Conservation (phyloP, 1,284 basidiomycete genomes). For the Pseudomicrostroma phylloplanum region DNA sequence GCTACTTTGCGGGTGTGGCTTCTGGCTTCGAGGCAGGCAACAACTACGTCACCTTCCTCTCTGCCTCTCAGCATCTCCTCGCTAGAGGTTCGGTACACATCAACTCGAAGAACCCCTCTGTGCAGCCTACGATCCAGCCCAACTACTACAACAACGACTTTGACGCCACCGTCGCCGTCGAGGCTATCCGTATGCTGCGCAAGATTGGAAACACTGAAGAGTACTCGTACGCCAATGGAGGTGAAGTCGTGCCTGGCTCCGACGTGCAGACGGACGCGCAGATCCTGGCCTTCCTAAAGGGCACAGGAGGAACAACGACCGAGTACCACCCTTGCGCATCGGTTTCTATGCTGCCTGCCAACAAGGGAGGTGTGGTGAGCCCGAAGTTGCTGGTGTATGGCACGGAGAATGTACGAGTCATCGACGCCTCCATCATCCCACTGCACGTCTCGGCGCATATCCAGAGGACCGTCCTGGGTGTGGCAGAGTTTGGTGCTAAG, state of each 20-base stretch:
- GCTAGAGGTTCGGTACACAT: slow-evolving; percentile 56
- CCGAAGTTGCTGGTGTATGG: slow-evolving; percentile 63
- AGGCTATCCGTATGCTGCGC: slow-evolving; percentile 39
- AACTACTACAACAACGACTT: slow-evolving; percentile 54
- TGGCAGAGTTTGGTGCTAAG: slow-evolving; percentile 51
- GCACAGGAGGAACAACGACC: slow-evolving; percentile 17
- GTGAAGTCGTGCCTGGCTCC: slow-evolving; percentile 33
- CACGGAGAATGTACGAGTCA: slow-evolving; percentile 59
- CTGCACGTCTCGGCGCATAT: slow-evolving; percentile 56
- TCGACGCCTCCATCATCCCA: slow-evolving; percentile 51
- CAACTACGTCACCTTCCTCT: slow-evolving; percentile 43
- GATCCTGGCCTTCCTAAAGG: slow-evolving; percentile 8
- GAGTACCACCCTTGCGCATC: slow-evolving; percentile 58
- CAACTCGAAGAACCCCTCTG: slow-evolving; percentile 58
- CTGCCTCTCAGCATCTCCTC: slow-evolving; percentile 61
- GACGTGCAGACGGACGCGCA: slow-evolving; percentile 36
- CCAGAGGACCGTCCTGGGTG: slow-evolving; percentile 51
- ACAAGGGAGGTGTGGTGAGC: slow-evolving; percentile 64
- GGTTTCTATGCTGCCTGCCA: slow-evolving; percentile 62
- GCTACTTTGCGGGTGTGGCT: slow-evolving; percentile 35
- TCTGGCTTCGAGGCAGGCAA: slow-evolving; percentile 30
- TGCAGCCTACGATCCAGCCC: slow-evolving; percentile 61
- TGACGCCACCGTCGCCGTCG: slow-evolving; percentile 33
- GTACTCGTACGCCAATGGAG: slow-evolving; percentile 25
- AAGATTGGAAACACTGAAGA: slow-evolving; percentile 24